Conservation (phyloP, 768 basidiomycete species). For the Rickenella mellea region DNA sequence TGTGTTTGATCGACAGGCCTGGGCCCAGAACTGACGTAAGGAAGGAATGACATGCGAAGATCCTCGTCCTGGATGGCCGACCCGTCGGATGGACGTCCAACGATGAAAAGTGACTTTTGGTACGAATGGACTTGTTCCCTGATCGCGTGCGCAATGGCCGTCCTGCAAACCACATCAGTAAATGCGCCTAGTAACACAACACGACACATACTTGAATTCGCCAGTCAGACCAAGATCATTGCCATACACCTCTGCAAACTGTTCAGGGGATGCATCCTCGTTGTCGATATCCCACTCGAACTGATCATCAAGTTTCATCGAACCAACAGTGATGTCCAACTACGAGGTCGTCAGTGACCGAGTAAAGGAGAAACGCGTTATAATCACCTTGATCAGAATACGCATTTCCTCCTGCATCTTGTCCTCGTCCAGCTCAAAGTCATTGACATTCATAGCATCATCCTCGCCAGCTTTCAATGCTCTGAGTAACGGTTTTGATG, state of each 20-base stretch:
- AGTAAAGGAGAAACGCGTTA: conserved; percentile 3
- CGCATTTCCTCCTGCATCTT: conserved; percentile 77
- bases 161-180: conserved; percentile 36
- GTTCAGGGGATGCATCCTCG: conserved; percentile 72
- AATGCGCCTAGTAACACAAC: background rate
- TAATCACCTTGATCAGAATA: conserved; percentile 79
- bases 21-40: conserved; percentile 60
- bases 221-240: conserved; percentile 83
- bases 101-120: conserved; percentile 84
- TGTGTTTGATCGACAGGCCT: conserved; percentile 72
- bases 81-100: conserved; percentile 81
- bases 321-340: conserved; percentile 93
- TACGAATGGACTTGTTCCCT: conserved; percentile 91
- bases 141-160: conserved; percentile 91
- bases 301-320: conserved; percentile 88
- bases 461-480: conserved; percentile 23
- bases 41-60: conserved; percentile 80
- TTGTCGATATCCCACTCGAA: conserved; percentile 97
- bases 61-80: conserved; percentile 80
- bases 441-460: conserved; percentile 44
- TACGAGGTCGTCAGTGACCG: conserved; percentile 19
- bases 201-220: conserved; percentile 73
- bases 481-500: too few species aligned
- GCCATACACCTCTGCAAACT: conserved; percentile 81
- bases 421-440: conserved; percentile 57